Percentiles rank a stretch among this genome's conserved stretches.
These are phyloP conservation scores for Heracleum sosnowskyi DNA, from an alignment of 129 eudicot species.

Conservation along the genomic window DNA sequence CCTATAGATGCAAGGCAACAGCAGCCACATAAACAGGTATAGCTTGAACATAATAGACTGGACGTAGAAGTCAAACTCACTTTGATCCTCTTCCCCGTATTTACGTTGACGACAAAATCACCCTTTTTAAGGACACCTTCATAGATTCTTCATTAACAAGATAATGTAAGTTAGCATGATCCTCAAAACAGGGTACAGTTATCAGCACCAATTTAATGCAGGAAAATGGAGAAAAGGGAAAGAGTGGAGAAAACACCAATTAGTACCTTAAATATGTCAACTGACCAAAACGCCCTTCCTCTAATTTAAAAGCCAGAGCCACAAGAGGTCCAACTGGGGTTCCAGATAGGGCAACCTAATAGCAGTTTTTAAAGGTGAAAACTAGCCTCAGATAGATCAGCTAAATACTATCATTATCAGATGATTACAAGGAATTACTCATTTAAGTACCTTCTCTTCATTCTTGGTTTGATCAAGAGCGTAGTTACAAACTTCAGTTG, in stretches of 20 bases:
- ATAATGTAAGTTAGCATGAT: slow-evolving; percentile 7
- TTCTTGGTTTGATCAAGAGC: slow-evolving; percentile 91
- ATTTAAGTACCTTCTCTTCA: slow-evolving; percentile 73
- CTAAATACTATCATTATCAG: not conserved
- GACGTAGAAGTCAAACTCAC: slow-evolving; percentile 31
- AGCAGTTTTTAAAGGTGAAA: slow-evolving; percentile 6
- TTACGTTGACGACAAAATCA: slow-evolving; percentile 72
- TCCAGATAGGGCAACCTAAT: slow-evolving; percentile 69
- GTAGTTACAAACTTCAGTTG: slow-evolving; percentile 83
- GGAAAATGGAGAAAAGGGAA: not conserved
- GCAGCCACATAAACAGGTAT: not conserved
- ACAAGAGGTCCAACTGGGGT: slow-evolving; percentile 87
- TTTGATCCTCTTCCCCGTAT: slow-evolving; percentile 86
- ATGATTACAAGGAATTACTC: not conserved
- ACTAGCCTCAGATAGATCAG: slow-evolving; percentile 3
- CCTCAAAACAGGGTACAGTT: not conserved
- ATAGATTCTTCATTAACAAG: slow-evolving; percentile 55
- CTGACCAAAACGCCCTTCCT: slow-evolving; percentile 89
- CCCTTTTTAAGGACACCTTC: slow-evolving; percentile 93
- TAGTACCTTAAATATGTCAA: slow-evolving; percentile 77
- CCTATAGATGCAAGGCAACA: not conserved
- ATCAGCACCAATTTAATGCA: slow-evolving; percentile 10
- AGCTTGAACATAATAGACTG: not conserved
- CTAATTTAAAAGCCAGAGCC: slow-evolving; percentile 93
- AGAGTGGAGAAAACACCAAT: not conserved